Conservation (phyloP, 139 green algal species). For the Nannochloris sp. region DNA sequence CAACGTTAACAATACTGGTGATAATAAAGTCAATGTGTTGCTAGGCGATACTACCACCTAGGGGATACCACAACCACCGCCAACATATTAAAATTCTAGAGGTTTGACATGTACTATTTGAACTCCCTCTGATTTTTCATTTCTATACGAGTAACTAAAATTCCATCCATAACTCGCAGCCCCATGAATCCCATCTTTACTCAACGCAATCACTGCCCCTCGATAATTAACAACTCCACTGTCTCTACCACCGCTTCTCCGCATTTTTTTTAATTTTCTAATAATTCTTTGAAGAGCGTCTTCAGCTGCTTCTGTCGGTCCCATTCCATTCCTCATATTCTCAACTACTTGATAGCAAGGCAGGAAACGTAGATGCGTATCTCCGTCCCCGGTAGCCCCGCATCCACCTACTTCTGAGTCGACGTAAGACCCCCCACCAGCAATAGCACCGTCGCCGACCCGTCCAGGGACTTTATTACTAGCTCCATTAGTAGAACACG, state of each 20-base stretch:
- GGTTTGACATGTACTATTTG: constrained; percentile 7
- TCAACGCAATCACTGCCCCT: constrained; percentile 39
- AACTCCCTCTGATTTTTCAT: background rate
- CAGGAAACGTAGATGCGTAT: constrained; percentile 70
- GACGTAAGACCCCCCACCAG: constrained; percentile 60
- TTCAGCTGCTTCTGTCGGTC: constrained; percentile 43
- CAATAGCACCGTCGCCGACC: constrained; percentile 51
- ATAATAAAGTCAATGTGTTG: too few relatives aligned
- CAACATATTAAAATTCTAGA: background rate
- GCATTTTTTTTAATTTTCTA: background rate
- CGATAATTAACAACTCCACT: constrained; percentile 28
- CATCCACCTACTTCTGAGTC: constrained; percentile 58
- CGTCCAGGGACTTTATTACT: constrained; percentile 53
- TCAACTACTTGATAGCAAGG: constrained; percentile 66
- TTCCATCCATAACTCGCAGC: constrained; percentile 36
- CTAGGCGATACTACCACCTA: too few relatives aligned
- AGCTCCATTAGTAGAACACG: constrained; percentile 49
- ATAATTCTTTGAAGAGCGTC: constrained; percentile 43
- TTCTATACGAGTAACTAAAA: constrained; percentile 26
- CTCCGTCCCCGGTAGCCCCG: constrained; percentile 67
- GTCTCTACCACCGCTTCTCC: background rate
- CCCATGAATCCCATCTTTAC: constrained; percentile 22
- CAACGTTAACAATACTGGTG: too few relatives aligned
- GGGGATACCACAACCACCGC: too few relatives aligned
- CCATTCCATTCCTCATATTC: constrained; percentile 43